Conservation (phyloP, 208 protist species). For the Leishmania amazonensis region DNA sequence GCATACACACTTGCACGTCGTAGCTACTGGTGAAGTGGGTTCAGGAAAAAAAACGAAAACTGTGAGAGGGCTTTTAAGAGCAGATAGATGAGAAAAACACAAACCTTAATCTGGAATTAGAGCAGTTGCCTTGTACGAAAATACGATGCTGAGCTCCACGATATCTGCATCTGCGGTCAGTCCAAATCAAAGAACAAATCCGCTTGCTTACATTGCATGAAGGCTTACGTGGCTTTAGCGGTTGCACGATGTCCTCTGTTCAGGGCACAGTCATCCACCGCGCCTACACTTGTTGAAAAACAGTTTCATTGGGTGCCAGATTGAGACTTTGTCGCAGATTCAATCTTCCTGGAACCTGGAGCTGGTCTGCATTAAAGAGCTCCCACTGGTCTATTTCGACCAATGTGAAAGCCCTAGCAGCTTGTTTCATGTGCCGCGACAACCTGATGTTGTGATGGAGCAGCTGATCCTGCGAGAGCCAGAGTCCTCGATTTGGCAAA, state of each 20-base stretch:
- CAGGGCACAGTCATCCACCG: not conserved
- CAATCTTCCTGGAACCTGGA: constrained; percentile 77
- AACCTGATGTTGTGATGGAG: constrained; percentile 60
- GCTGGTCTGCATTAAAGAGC: constrained; percentile 88
- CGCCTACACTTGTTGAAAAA: constrained; percentile 38
- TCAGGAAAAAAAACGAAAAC: constrained; percentile 3
- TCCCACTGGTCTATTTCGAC: constrained; percentile 86
- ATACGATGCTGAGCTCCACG: not conserved
- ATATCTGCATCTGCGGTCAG: not conserved
- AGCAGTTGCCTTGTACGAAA: not conserved
- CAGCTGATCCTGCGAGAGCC: constrained; percentile 86
- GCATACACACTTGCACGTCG: not conserved
- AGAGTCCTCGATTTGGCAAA: constrained; percentile 71
- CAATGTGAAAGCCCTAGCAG: constrained; percentile 41
- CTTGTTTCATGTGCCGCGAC: constrained; percentile 23
- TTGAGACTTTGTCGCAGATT: constrained; percentile 47
- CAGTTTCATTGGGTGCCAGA: constrained; percentile 1
- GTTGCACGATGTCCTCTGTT: not conserved
- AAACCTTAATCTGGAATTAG: not conserved
- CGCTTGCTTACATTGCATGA: not conserved
- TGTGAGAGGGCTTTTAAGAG: constrained; percentile 1
- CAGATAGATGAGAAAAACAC: not conserved
- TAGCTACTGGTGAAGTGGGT: not conserved
- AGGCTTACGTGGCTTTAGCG: not conserved
- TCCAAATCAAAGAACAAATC: constrained; percentile 8